These are phyloP conservation scores for Prunus davidiana DNA, from an alignment of 306 rosid genomes.

Conservation along the genomic window DNA sequence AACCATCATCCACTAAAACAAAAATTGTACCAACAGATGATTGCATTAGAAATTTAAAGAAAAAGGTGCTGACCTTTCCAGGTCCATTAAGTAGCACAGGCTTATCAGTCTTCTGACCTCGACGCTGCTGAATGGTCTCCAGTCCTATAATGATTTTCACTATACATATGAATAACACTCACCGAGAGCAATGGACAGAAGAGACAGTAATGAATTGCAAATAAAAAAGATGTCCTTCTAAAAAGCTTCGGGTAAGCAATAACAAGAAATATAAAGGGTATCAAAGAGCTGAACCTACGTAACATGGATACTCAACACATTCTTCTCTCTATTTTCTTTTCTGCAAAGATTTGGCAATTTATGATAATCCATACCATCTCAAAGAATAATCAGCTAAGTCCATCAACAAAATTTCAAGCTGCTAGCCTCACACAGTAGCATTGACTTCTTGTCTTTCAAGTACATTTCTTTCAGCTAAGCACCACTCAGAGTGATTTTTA, in stretches of 20 bases:
- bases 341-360: neutral
- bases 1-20: neutral
- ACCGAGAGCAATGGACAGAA: neutral
- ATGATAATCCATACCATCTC: neutral
- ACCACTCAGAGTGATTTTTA: neutral
- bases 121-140: constrained; percentile 81
- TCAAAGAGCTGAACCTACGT: neutral
- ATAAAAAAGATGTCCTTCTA: neutral
- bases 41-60: neutral
- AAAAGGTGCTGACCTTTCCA: constrained; percentile 61
- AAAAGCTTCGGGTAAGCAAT: neutral
- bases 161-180: neutral
- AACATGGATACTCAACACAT: neutral
- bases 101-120: constrained; percentile 74
- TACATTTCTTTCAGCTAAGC: neutral
- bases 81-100: constrained; percentile 86
- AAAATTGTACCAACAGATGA: neutral
- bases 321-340: neutral
- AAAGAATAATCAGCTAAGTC: neutral
- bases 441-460: neutral
- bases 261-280: neutral
- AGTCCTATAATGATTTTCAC: constrained; percentile 45
- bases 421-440: neutral
- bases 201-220: neutral
- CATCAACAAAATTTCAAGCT: neutral